A percentile compares a stretch with the other conserved stretches of the same genome.
Evolutionary conservation across 176 grass and related monocot genomes (phyloP).

Genomic region (Aegilops bicornis): DNA sequence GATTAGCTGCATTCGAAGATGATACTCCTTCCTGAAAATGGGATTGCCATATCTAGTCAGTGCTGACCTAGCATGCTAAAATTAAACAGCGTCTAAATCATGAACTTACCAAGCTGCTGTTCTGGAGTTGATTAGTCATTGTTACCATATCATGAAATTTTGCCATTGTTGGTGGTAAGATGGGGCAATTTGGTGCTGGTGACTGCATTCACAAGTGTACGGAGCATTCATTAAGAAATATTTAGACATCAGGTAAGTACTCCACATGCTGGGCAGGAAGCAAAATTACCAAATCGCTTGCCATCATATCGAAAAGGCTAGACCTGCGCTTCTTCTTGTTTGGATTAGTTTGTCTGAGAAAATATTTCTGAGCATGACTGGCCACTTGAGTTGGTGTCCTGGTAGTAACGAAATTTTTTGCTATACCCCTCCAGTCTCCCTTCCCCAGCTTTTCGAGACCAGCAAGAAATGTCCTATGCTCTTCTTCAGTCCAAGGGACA

Average conservation of each 20-base stretch:
- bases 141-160: constrained; percentile 47
- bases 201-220: constrained; percentile 44
- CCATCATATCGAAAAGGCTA: constrained; percentile 71
- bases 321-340: constrained; percentile 70
- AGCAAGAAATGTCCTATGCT: constrained; percentile 71
- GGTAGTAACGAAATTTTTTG: constrained; percentile 62
- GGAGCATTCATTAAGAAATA: constrained; percentile 17
- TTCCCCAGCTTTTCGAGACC: constrained; percentile 76
- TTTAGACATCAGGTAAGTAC: constrained; percentile 15
- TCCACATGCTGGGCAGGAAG: constrained; percentile 19
- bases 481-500: constrained; percentile 78
- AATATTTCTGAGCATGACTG: constrained; percentile 84
- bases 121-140: constrained; percentile 46
- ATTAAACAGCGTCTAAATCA: constrained; percentile 24
- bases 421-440: constrained; percentile 73
- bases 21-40: constrained; percentile 47
- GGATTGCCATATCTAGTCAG: neutral
- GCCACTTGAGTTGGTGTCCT: constrained; percentile 75
- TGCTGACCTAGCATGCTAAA: neutral
- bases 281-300: constrained; percentile 39
- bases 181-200: constrained; percentile 35
- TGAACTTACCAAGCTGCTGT: constrained; percentile 45
- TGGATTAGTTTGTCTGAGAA: constrained; percentile 55
- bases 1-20: constrained; percentile 41
- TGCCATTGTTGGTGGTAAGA: constrained; percentile 39